Conservation (phyloP, 352 stramenopile species). For the Phytophthora meadii region DNA sequence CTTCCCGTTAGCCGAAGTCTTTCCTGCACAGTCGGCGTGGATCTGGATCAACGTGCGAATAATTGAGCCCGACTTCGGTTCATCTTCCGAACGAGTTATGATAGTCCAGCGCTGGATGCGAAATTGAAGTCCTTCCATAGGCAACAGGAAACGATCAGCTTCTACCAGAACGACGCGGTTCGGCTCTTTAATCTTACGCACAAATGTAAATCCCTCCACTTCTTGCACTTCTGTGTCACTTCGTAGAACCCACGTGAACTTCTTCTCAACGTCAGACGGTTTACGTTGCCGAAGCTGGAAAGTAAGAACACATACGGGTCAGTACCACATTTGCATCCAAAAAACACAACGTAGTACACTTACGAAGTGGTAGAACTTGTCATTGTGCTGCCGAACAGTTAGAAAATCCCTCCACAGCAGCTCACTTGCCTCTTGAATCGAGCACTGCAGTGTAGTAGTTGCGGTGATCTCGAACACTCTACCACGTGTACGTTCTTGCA, state of each 20-base stretch:
- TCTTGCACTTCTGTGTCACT: conserved; percentile 1
- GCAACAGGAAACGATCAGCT: conserved; percentile 20
- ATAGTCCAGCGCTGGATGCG: conserved; percentile 31
- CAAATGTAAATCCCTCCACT: conserved; percentile 30
- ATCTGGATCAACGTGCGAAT: conserved; percentile 20
- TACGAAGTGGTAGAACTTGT: conserved; percentile 41
- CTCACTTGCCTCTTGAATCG: conserved; percentile 18
- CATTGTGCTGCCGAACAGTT: conserved; percentile 16
- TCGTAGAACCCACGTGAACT: conserved; percentile 24
- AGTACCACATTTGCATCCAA: not conserved
- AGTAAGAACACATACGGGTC: not conserved
- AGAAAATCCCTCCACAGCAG: conserved; percentile 29
- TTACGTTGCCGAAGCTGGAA: conserved; percentile 21
- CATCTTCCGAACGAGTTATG: conserved; percentile 12
- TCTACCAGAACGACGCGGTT: conserved; percentile 31
- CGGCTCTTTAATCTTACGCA: conserved; percentile 37
- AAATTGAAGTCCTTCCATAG: conserved; percentile 21
- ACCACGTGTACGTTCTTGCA: not conserved
- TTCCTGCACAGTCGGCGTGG: conserved; percentile 1
- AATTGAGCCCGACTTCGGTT: not conserved
- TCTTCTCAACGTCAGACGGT: conserved; percentile 30
- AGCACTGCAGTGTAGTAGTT: conserved; percentile 17
- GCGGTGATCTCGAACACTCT: conserved; percentile 24
- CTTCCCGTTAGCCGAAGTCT: not conserved
- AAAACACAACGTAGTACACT: not conserved